phyloP scores from a whole-genome alignment of 805 yeast species.

The Suhomyces faveliae region DNA sequence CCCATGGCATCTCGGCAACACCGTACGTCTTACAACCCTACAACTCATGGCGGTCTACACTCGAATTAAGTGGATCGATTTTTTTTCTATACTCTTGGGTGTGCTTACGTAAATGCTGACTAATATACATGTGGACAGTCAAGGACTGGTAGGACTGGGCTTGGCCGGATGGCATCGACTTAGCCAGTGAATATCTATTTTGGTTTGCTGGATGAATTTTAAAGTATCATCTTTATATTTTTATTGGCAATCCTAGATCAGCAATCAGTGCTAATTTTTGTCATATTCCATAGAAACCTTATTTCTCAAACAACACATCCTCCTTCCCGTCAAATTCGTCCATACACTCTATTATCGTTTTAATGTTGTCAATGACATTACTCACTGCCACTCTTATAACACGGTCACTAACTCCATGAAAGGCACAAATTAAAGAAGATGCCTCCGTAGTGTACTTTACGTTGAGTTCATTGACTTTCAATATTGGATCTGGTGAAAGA shows the following conservation, averaged over 20 bases:
- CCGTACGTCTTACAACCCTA: not conserved
- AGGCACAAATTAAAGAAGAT: conserved; percentile 42
- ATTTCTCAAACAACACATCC: conserved; percentile 17
- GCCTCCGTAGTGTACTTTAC: conserved; percentile 43
- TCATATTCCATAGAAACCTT: not conserved
- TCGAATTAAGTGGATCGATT: not conserved
- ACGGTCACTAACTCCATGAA: conserved; percentile 67
- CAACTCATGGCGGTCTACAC: not conserved
- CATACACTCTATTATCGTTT: conserved; percentile 75
- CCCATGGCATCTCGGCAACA: not conserved
- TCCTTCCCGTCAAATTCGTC: conserved; percentile 59
- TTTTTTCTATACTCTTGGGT: not conserved
- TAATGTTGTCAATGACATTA: conserved; percentile 71
- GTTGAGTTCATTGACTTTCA: conserved; percentile 63
- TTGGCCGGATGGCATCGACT: not conserved
- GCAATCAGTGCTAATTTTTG: not conserved
- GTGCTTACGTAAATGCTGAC: not conserved
- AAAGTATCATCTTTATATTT: too few species aligned
- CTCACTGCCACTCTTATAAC: conserved; percentile 82
- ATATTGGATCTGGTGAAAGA: conserved; percentile 75
- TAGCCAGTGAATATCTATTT: not conserved
- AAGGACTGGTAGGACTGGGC: not conserved
- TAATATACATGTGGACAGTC: not conserved
- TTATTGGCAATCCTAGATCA: not conserved
- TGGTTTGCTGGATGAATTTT: not conserved